Base-by-base conservation (phyloP, 2,329 filamentous ascomycete species). In the Beauveria sp. region DNA sequence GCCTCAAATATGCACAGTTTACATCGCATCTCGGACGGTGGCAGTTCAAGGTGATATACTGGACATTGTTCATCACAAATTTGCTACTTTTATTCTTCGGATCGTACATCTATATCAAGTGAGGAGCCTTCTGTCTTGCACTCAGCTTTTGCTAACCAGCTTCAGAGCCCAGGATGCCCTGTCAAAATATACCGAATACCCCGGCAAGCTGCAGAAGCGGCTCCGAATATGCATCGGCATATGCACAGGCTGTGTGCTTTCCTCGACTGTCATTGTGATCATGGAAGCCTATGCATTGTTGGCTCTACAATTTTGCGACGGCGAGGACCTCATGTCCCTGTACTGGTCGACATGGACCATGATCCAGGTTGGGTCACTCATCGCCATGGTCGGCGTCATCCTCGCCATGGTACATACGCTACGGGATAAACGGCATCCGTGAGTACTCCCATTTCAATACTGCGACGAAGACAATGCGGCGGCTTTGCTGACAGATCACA, bases 291-390 rank as follows among this genome's bases (percentile, higher is more conserved):
- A 80, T 62, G 72, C 75, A 12, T 76, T 84, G 20, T 67, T 84
- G 61, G 80, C 80, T 0, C 70, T 84, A 5, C 80, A 86, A 65
- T 86, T 83, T 65, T 86, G 83, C 65, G 81, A 83, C 43, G 83
- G 82, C 10, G 83, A 86, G 66, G 80, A 85, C 65, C 76, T 86
- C 61, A 84, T 85, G 72, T 77, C 79, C 1, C 72, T 86, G 0
- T 85, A 84, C 70, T 86, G 83, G 83, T 80, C 83, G 0, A 84
- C 83, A 2, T 86, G 83, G 81, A 83, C 81, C 24, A 82, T 84
- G 76, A 73, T 84, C 5, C 83, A 86, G 66, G 72, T 85, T 2
- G 83, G 83, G 6, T 81, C 81, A 1, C 72, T 83, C 63, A 84
- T 85, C 42, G 83, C 83, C 62, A 83, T 85, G 67, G 69, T 80